Conservation (phyloP, 2,329 filamentous ascomycete species). For the Albophoma yamanashiensis region DNA sequence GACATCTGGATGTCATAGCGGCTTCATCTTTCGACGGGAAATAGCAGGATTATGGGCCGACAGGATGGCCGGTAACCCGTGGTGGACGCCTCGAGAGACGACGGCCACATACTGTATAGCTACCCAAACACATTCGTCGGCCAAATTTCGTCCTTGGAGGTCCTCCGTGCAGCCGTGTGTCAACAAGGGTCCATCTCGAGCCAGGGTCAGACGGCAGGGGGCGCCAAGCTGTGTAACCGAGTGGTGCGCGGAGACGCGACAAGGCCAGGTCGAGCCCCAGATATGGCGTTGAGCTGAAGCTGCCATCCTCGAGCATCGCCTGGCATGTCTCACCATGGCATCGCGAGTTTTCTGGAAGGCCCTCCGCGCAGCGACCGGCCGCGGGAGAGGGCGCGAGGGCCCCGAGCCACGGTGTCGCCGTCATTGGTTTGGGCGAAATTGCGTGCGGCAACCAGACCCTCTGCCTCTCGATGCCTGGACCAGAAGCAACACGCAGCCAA, state of each 20-base stretch:
- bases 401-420: background rate
- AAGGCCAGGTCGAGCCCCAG: background rate
- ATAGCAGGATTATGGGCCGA: background rate
- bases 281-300: background rate
- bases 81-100: background rate
- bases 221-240: background rate
- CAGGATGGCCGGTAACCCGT: background rate
- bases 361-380: background rate
- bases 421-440: background rate
- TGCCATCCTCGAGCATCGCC: background rate
- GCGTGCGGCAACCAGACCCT: background rate
- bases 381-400: background rate
- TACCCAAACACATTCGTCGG: conserved; percentile 1
- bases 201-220: background rate
- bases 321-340: background rate
- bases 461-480: background rate
- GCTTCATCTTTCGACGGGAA: background rate
- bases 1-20: background rate
- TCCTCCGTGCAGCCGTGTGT: conserved; percentile 1
- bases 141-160: background rate
- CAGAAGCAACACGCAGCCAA: background rate
- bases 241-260: background rate
- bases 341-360: background rate
- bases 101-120: conserved; percentile 1
- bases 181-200: background rate